phyloP scores from a whole-genome alignment of 768 basidiomycete species.

The Xanthoconium stramineum region DNA sequence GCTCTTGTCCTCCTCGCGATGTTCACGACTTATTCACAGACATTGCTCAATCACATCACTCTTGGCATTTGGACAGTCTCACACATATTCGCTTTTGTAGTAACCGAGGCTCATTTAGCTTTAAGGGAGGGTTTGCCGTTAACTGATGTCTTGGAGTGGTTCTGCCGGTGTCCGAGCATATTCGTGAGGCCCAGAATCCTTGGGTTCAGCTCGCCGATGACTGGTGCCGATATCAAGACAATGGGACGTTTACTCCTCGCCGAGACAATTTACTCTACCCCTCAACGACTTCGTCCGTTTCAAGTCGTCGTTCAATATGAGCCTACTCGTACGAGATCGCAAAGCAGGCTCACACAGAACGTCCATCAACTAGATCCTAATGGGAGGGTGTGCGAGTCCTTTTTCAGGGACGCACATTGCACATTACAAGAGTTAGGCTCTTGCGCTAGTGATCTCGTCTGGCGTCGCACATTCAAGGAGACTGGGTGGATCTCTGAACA shows the following conservation, averaged over 20 bases:
- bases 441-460: conserved; percentile 69
- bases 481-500: conserved; percentile 28
- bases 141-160: conserved; percentile 44
- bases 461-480: conserved; percentile 53
- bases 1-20: neutral
- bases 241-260: conserved; percentile 41
- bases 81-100: conserved; percentile 44
- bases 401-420: conserved; percentile 47
- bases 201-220: conserved; percentile 33
- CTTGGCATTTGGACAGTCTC: conserved; percentile 39
- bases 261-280: conserved; percentile 36
- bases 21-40: conserved; percentile 26
- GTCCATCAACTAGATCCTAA: conserved; percentile 45
- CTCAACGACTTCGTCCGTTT: conserved; percentile 38
- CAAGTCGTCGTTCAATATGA: conserved; percentile 60
- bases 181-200: conserved; percentile 43
- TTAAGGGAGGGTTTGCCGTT: conserved; percentile 39
- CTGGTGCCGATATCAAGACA: conserved; percentile 31
- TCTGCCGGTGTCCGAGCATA: conserved; percentile 37
- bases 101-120: conserved; percentile 40
- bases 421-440: conserved; percentile 55
- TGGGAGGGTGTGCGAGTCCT: conserved; percentile 35
- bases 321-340: conserved; percentile 28
- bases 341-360: conserved; percentile 44
- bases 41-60: conserved; percentile 38